Evolutionary conservation across 108 stramenopile genomes (phyloP), one percentile per base, ranked within the genome.

Genomic region (Nitzschia inconspicua): DNA sequence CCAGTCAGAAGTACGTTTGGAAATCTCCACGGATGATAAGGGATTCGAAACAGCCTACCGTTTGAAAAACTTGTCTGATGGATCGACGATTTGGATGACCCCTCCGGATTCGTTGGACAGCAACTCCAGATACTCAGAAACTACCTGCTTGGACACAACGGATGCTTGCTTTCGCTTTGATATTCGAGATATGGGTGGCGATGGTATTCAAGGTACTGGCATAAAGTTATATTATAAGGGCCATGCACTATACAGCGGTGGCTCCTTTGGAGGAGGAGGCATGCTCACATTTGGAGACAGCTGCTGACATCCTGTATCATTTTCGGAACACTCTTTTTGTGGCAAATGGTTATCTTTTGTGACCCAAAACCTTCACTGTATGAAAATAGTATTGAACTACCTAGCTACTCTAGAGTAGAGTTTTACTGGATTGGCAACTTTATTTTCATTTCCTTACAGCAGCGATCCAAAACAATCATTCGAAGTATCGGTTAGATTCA

Each of bases 201-300:
- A 71, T 57, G 70, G 70, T 29, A 71, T 71, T 13, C n/a, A 47
- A 20, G 55, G 48, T 24, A 41, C 60, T n/a, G 60, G 47, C 36
- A 57, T 66, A 24, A 36, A 36, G 18, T 19, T 66, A 3, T 10
- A 25, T 5, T 66, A 57, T 48, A 37, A 46, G 2, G 65, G 47
- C 0, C 22, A 57, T 2, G 36, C 4, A 54, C 16, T 54, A 16
- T 54, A 54, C 24, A 18, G 34, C 11, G 53, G 53, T 20, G 53
- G 53, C 0, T 23, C 19, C 34, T 54, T 36, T 54, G 53, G 34
- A 16, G 2, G 53, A 6, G 53, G 53, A n/a, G 53, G 53, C 18
- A 32, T 54, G n/a, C 53, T 54, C 3, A 8, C 7, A 2, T 54
- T 54, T 24, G 29, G 53, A 19, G 20, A 11, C 37, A 23, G 53